Conservation (phyloP, 257 asterid genomes). For the Scutellaria galericulata region DNA sequence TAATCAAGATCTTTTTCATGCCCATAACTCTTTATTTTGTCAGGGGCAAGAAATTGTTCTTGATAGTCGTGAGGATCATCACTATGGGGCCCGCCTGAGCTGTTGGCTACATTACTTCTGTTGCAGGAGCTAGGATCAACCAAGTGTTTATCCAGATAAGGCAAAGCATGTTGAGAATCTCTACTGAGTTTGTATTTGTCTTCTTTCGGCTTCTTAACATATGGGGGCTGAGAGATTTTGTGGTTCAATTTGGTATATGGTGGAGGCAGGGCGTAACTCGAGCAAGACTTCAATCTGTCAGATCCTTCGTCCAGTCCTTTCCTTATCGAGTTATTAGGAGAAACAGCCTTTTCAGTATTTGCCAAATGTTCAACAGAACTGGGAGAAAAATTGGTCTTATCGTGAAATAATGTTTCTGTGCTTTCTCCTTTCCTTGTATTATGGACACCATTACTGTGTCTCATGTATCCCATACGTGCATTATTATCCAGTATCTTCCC, state of each 20-base stretch:
- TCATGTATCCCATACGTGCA: constrained; percentile 37
- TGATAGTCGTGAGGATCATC: constrained; percentile 38
- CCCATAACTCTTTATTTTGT: constrained; percentile 32
- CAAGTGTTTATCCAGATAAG: constrained; percentile 36
- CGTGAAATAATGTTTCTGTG: constrained; percentile 43
- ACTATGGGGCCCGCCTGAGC: constrained; percentile 35
- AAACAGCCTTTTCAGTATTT: constrained; percentile 40
- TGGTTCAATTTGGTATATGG: constrained; percentile 71
- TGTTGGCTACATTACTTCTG: too few species aligned
- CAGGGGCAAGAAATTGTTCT: constrained; percentile 34
- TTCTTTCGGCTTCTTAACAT: constrained; percentile 63
- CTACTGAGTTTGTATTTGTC: constrained; percentile 45
- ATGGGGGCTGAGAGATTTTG: constrained; percentile 47
- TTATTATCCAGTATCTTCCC: constrained; percentile 41
- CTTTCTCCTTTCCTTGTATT: constrained; percentile 40
- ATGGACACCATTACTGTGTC: constrained; percentile 38
- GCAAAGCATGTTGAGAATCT: constrained; percentile 46
- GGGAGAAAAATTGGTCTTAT: constrained; percentile 43
- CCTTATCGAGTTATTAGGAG: constrained; percentile 35
- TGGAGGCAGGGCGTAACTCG: constrained; percentile 60
- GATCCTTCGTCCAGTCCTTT: constrained; percentile 44
- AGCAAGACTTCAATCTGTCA: constrained; percentile 48
- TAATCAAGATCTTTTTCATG: constrained; percentile 44
- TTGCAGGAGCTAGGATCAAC: constrained; percentile 10
- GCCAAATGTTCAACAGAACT: constrained; percentile 36